Conservation (phyloP, 2,329 filamentous ascomycete species). For the Pseudocercospora ulei region DNA sequence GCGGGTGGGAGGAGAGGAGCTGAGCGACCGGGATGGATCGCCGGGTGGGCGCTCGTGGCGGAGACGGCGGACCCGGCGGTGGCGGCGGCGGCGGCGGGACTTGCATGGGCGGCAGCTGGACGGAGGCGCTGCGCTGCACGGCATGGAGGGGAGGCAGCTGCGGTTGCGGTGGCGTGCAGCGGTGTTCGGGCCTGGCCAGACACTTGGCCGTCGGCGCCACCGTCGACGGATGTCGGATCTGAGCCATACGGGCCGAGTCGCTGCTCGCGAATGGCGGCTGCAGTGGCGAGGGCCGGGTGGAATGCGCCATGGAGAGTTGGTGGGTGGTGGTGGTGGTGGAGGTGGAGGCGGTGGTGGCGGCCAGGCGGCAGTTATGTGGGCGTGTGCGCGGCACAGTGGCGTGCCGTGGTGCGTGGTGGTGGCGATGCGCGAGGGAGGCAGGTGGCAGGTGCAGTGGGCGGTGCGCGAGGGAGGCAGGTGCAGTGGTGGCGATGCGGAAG, state of each 20-base stretch:
- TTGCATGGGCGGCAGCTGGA: conserved; percentile 35
- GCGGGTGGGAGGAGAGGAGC: conserved; percentile 26
- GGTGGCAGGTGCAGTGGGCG: too few relatives aligned
- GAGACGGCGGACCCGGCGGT: conserved; percentile 30
- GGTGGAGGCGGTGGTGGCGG: too few relatives aligned
- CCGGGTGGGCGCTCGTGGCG: conserved; percentile 13
- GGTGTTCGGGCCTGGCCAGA: conserved; percentile 36
- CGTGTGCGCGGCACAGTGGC: too few relatives aligned
- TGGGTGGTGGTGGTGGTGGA: too few relatives aligned
- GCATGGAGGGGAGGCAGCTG: conserved; percentile 33
- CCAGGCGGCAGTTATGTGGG: too few relatives aligned
- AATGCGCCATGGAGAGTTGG: conserved; percentile 27
- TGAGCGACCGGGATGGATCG: conserved; percentile 24
- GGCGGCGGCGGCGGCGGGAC: conserved; percentile 35
- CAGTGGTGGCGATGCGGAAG: too few relatives aligned
- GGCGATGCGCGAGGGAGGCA: too few relatives aligned
- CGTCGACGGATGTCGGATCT: conserved; percentile 38
- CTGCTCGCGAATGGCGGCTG: conserved; percentile 35
- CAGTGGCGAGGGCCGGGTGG: conserved; percentile 34
- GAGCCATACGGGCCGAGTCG: conserved; percentile 38
- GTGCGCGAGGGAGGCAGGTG: too few relatives aligned
- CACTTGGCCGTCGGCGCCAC: conserved; percentile 38
- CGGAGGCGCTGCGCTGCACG: conserved; percentile 16
- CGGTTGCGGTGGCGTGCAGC: conserved; percentile 36
- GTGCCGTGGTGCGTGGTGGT: too few relatives aligned